These are phyloP conservation scores for Penicillium sp. DNA, from an alignment of 2,329 filamentous ascomycete species.

Conservation along the genomic window DNA sequence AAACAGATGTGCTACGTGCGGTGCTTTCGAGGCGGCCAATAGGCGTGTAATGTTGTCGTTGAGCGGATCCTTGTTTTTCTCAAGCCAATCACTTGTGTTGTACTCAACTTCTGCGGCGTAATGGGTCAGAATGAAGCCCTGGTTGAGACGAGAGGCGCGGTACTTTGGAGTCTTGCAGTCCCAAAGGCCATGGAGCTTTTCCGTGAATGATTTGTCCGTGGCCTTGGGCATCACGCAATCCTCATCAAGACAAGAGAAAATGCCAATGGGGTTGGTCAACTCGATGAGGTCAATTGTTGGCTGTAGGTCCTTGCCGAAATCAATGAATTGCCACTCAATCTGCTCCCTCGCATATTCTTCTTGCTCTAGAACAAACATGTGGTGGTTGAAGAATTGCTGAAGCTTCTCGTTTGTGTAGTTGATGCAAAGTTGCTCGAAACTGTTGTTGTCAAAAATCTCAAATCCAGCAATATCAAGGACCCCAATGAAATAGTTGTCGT, in stretches of 20 bases:
- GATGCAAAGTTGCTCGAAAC: slow-evolving; percentile 98
- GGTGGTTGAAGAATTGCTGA: slow-evolving; percentile 99
- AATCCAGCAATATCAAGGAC: slow-evolving; percentile 99
- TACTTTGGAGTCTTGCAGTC: slow-evolving; percentile 96
- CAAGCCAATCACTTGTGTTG: slow-evolving; percentile 88
- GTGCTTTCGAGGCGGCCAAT: slow-evolving; percentile 75
- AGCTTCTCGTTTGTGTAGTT: slow-evolving; percentile 99
- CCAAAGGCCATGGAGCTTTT: slow-evolving; percentile 96
- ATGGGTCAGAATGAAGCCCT: slow-evolving; percentile 94
- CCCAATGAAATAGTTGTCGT: slow-evolving; percentile 94
- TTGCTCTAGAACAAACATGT: slow-evolving; percentile 99
- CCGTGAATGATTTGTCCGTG: slow-evolving; percentile 93
- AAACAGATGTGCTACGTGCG: slow-evolving; percentile 81
- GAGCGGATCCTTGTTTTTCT: slow-evolving; percentile 98
- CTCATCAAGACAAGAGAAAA: slow-evolving; percentile 97
- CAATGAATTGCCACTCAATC: slow-evolving; percentile 99
- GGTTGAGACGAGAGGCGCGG: slow-evolving; percentile 76
- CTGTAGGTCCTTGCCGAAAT: slow-evolving; percentile 94
- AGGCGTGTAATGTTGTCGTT: slow-evolving; percentile 96
- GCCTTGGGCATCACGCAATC: slow-evolving; percentile 99
- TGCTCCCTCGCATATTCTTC: slow-evolving; percentile 97
- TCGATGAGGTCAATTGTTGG: slow-evolving; percentile 98
- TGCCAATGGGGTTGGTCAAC: slow-evolving; percentile 92
- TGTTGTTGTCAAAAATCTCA: slow-evolving; percentile 97
- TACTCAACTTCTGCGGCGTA: slow-evolving; percentile 98